Evolutionary conservation across 352 stramenopile species (phyloP).

Genomic region (Phytophthora sojae): DNA sequence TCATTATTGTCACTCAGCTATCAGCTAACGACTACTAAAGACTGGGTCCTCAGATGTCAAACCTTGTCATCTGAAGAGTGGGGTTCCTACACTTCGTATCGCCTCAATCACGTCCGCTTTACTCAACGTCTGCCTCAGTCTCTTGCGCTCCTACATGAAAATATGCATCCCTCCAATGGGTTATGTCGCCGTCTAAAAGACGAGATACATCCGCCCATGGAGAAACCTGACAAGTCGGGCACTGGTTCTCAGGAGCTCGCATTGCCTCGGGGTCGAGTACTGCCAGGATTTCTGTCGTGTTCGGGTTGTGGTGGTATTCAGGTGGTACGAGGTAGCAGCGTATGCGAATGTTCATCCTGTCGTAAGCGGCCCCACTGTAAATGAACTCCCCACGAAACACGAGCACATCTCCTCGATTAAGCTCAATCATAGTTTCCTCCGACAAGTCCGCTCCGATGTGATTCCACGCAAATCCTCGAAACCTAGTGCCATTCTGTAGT

Average conservation of each 20-base stretch:
- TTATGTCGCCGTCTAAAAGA: no score
- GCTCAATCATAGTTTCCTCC: neutral
- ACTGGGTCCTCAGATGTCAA: no score
- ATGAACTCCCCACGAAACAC: neutral
- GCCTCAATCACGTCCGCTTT: no score
- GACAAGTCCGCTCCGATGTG: neutral
- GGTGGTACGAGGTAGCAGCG: neutral
- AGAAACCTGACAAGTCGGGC: neutral
- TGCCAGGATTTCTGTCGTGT: neutral
- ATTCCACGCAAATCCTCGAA: constrained; percentile 1
- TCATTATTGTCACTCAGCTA: no score
- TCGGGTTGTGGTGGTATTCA: neutral
- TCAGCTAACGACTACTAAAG: no score
- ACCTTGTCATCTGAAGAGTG: no score
- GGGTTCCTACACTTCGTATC: no score
- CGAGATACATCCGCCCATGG: no score
- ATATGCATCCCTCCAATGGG: no score
- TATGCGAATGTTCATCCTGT: neutral
- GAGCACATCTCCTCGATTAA: neutral
- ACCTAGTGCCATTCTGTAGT: neutral
- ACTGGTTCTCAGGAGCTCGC: neutral
- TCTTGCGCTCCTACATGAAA: no score
- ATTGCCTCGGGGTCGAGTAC: neutral
- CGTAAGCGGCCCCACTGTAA: neutral
- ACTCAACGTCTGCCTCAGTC: no score